Percentiles rank a stretch among this genome's conserved stretches.
These are phyloP conservation scores for Aphanomyces cochlioides DNA, from an alignment of 352 stramenopile genomes.

Conservation along the genomic window DNA sequence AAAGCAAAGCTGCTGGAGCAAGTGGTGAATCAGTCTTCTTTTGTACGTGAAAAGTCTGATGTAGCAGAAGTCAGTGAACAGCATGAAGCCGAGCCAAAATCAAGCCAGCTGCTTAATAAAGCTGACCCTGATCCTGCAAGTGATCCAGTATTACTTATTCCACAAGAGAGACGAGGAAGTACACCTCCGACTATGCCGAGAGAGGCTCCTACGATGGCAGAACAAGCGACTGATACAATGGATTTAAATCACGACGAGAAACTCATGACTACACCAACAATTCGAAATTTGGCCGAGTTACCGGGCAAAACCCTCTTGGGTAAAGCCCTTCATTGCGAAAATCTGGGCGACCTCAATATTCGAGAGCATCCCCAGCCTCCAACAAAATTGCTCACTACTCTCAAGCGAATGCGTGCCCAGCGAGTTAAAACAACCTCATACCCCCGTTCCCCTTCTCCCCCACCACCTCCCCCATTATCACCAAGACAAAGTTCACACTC, in stretches of 20 bases:
- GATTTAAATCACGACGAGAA: slow-evolving; percentile 13
- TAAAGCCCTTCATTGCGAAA: slow-evolving; percentile 23
- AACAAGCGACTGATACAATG: slow-evolving; percentile 25
- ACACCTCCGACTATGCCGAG: neutral
- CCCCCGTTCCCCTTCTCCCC: neutral
- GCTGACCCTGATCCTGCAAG: neutral
- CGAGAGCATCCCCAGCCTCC: neutral
- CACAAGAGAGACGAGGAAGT: neutral
- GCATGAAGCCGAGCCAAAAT: too few relatives aligned
- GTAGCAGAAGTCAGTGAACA: neutral
- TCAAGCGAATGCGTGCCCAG: neutral
- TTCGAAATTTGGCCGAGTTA: slow-evolving; percentile 10
- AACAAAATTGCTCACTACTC: slow-evolving; percentile 3
- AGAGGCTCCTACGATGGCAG: neutral
- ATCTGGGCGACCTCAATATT: slow-evolving; percentile 2
- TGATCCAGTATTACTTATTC: too few relatives aligned
- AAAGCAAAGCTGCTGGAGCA: slow-evolving; percentile 3
- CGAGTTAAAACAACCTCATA: neutral
- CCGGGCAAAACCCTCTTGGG: slow-evolving; percentile 25
- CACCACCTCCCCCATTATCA: neutral
- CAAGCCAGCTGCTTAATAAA: too few relatives aligned
- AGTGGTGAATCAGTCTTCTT: neutral
- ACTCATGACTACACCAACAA: neutral
- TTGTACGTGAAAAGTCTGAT: neutral
- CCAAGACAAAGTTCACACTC: neutral